Evolutionary conservation across 2,329 filamentous ascomycete species (phyloP).

Genomic region (Colletotrichum higginsianum): DNA sequence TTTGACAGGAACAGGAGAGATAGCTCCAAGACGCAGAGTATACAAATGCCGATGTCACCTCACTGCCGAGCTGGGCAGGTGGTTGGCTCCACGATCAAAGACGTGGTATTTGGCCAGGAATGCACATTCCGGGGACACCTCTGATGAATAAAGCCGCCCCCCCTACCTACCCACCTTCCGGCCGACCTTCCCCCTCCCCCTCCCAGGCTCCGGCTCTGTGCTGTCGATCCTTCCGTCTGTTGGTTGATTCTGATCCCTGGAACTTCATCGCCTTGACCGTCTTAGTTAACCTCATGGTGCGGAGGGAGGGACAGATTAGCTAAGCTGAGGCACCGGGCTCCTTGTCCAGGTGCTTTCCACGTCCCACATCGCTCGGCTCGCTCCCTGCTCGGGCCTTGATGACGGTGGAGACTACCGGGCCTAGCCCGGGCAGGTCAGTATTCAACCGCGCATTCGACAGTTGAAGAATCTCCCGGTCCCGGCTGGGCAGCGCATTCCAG

Average conservation of each 20-base stretch:
- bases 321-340: constrained; percentile 1
- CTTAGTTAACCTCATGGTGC: background rate
- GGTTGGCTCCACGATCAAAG: background rate
- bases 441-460: background rate
- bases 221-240: background rate
- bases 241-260: constrained; percentile 6
- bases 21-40: background rate
- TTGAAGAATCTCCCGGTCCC: background rate
- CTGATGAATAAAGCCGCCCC: background rate
- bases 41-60: background rate
- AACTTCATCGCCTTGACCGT: background rate
- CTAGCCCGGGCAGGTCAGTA: background rate
- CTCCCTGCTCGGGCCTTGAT: background rate
- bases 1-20: background rate
- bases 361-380: constrained; percentile 1
- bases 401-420: background rate
- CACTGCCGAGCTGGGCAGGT: background rate
- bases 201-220: background rate
- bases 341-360: constrained; percentile 3
- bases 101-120: background rate
- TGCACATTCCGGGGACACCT: background rate
- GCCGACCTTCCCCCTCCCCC: background rate
- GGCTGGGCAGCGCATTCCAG: constrained; percentile 31
- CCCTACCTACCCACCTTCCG: background rate
- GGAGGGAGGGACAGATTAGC: constrained; percentile 6